These are phyloP conservation scores for Leishmania tarentolae DNA, from an alignment of 208 protist genomes.

Conservation along the genomic window DNA sequence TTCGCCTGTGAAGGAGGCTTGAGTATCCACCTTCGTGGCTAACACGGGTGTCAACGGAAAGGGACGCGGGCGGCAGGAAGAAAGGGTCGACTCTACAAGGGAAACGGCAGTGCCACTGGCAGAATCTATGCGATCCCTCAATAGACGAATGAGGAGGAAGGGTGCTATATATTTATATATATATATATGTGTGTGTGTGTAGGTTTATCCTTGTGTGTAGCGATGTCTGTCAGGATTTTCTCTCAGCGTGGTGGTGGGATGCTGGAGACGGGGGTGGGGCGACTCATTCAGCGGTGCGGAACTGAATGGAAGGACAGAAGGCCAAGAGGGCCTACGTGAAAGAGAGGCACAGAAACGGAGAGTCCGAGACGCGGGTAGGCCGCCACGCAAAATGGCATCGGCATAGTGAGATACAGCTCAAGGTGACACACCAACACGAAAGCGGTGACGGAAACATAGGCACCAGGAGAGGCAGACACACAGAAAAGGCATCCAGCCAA, in stretches of 20 bases:
- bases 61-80: neutral
- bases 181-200: neutral
- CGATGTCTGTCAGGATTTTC: no score
- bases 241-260: neutral
- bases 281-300: neutral
- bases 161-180: neutral
- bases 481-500: neutral
- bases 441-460: neutral
- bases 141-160: neutral
- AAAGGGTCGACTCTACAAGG: neutral
- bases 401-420: neutral
- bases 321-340: neutral
- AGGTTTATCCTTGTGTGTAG: no score
- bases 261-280: neutral
- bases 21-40: neutral
- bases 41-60: neutral
- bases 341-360: neutral
- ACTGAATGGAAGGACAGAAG: neutral
- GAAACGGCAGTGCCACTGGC: neutral
- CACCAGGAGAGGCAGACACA: neutral
- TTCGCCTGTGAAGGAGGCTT: neutral
- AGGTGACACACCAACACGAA: neutral
- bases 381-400: neutral
- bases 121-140: neutral
- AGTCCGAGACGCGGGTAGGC: neutral